Percentiles rank a stretch among this genome's conserved stretches.
These are phyloP conservation scores for Wickerhamiella vanderwaltii DNA, from an alignment of 805 yeast genomes.

Conservation along the genomic window DNA sequence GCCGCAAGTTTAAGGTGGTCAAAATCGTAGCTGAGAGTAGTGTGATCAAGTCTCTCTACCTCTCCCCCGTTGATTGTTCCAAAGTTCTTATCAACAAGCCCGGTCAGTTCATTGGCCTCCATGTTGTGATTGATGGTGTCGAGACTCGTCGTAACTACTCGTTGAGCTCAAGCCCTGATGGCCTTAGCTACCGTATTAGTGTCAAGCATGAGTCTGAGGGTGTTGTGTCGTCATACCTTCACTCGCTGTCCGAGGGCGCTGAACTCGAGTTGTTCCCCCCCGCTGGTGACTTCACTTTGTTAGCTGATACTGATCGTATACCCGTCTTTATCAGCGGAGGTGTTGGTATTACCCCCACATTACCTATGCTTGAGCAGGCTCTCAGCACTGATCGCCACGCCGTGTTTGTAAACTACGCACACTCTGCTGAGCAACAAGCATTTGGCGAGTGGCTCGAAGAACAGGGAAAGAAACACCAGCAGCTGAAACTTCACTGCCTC, in stretches of 20 bases:
- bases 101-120: slow-evolving; percentile 38
- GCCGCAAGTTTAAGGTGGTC: slow-evolving; percentile 39
- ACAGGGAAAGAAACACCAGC: not conserved
- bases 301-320: slow-evolving; percentile 19
- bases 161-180: slow-evolving; percentile 32
- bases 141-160: slow-evolving; percentile 49
- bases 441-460: slow-evolving; percentile 14
- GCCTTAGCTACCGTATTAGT: slow-evolving; percentile 43
- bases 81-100: slow-evolving; percentile 24
- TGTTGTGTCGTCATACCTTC: slow-evolving; percentile 39
- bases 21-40: slow-evolving; percentile 34
- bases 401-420: not conserved
- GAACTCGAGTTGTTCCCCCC: slow-evolving; percentile 44
- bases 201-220: slow-evolving; percentile 40
- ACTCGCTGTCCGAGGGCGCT: slow-evolving; percentile 38
- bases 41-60: slow-evolving; percentile 40
- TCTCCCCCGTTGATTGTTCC: slow-evolving; percentile 29
- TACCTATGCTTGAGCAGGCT: slow-evolving; percentile 36
- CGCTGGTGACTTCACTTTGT: slow-evolving; percentile 37
- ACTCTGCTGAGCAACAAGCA: slow-evolving; percentile 14
- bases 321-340: slow-evolving; percentile 46
- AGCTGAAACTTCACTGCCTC: not conserved
- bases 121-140: slow-evolving; percentile 28
- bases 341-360: slow-evolving; percentile 54
- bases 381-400: not conserved